Evolutionary conservation across 2,329 filamentous ascomycete genomes (phyloP), one percentile per base, ranked within the genome.

Genomic region (Epicoccum nigrum): DNA sequence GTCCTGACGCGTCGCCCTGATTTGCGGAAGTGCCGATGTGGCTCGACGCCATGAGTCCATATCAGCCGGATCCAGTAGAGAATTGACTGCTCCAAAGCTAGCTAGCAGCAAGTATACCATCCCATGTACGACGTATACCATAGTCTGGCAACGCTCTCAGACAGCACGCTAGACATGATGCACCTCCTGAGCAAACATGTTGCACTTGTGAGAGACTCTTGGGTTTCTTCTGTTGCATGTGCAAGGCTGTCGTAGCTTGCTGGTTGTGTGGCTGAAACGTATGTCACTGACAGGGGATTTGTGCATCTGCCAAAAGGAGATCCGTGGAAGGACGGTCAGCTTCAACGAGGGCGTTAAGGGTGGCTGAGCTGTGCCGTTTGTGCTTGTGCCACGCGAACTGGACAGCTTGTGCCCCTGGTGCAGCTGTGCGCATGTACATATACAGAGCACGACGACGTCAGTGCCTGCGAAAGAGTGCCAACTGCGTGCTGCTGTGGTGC

Each of bases 251-350:
- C 32, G 13, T 11, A 41, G 48, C 31, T 40, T 25, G 25, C 30
- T 33, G 32, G 9, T 45, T 27, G 44, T 53, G 51, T 54, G 51
- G 51, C 51, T 54, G 51, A 52, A 52, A 52, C 49, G 16, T 13
- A 31, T 37, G 48, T 42, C 27, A 35, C 48, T 45, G 30, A 37
- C 35, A 42, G 42, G 42, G 48, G 47, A 16, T n/a, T 5, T 8
- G 20, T 20, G 48, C 41, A 51, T n/a, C 30, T 37, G 32, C 35
- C 42, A 35, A 9, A 15, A 30, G 28, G 41, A 31, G 47, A 51
- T 31, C 41, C 30, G 41, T 40, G 41, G 21, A 17, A 25, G 17
- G 47, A n/a, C 21, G 33, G n/a, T 35, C 41, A 16, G 35, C 47
- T 34, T 23, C 30, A 41, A 41, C 23, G 40, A 35, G 47, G n/a